Conservation (phyloP, 352 stramenopile genomes). For the Phytophthora cactorum region DNA sequence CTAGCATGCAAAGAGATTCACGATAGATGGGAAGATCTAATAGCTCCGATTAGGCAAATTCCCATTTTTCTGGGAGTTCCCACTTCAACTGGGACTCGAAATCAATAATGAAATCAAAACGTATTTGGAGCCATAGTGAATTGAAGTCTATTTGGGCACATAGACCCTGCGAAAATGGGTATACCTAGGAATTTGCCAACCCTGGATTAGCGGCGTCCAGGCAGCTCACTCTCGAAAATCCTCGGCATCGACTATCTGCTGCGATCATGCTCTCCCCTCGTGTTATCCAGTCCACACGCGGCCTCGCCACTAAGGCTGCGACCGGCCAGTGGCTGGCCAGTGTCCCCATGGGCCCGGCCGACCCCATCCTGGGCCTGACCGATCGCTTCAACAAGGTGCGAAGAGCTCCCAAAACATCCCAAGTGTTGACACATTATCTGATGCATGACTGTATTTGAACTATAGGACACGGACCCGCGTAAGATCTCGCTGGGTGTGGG, state of each 20-base stretch:
- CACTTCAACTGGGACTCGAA: too few relatives aligned
- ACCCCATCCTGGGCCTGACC: constrained; percentile 97
- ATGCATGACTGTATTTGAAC: background rate
- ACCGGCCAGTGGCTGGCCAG: constrained; percentile 71
- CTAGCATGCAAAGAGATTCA: background rate
- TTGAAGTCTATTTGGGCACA: too few relatives aligned
- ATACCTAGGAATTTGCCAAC: too few relatives aligned
- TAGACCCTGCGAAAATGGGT: too few relatives aligned
- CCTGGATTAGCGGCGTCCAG: too few relatives aligned
- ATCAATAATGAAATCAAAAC: too few relatives aligned
- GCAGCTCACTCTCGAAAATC: constrained; percentile 36
- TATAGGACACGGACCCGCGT: constrained; percentile 88
- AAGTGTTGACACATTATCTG: constrained; percentile 3
- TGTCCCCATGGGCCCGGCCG: constrained; percentile 94
- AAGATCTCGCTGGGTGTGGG: constrained; percentile 99
- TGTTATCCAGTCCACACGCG: constrained; percentile 40
- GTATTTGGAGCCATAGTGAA: too few relatives aligned
- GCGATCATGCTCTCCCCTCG: constrained; percentile 42
- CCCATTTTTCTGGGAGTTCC: too few relatives aligned
- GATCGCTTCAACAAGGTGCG: constrained; percentile 90
- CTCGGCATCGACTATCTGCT: constrained; percentile 11
- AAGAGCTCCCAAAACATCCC: constrained; percentile 9
- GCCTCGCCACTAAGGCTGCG: constrained; percentile 51
- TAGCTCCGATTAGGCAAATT: constrained; percentile 13
- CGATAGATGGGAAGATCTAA: constrained; percentile 25